Evolutionary conservation across 2,329 filamentous ascomycete species (phyloP), one percentile per base, ranked within the genome.

Genomic region (Pyrenochaeta sp.): DNA sequence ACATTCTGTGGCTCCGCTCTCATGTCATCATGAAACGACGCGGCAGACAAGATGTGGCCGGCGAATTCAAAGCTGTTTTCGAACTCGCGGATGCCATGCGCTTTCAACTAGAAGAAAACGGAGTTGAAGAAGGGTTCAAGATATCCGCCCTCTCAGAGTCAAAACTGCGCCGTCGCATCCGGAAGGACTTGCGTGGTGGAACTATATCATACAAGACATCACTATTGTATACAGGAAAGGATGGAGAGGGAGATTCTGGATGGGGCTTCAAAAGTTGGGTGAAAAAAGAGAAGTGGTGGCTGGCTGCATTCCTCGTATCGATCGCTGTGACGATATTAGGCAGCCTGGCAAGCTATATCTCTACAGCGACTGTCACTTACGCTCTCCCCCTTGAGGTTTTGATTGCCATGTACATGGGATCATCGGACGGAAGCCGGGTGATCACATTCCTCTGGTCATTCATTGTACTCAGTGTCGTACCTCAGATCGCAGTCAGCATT

Each of bases 71-170:
- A 51, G 62, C 69, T 24, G 34, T 69, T 0, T 30, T 72, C 3
- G 58, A 71, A n/a, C 63, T 72, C 9, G 61, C 68, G 3, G 44
- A 53, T 1, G 61, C 67, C 1, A 72, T 71, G 55, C 48, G 39
- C 13, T 34, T 25, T 15, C 52, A 62, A 10, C 36, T 66, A 8
- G 34, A 45, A 19, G 44, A 52, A 8, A 2, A 25, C 25, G 5
- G 10, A n/a, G 44, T 10, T 2, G 50, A 57, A 39, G 28, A 58
- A 22, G 44, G 32, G 27, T 2, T n/a, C 8, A 12, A 37, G 5
- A 6, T 36, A 4, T 36, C 40, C 25, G 5, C 45, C 3, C 7
- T 62, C 0, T 53, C 53, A 0, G 62, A 62, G 25, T 19, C 36
- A 2, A 12, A 50, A 1, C 15, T 65, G 6, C 32, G 32, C 10